Evolutionary conservation across 1,139 yeast genomes (phyloP), one percentile per base, ranked within the genome.

Genomic region (Eremothecium sinecaudum): DNA sequence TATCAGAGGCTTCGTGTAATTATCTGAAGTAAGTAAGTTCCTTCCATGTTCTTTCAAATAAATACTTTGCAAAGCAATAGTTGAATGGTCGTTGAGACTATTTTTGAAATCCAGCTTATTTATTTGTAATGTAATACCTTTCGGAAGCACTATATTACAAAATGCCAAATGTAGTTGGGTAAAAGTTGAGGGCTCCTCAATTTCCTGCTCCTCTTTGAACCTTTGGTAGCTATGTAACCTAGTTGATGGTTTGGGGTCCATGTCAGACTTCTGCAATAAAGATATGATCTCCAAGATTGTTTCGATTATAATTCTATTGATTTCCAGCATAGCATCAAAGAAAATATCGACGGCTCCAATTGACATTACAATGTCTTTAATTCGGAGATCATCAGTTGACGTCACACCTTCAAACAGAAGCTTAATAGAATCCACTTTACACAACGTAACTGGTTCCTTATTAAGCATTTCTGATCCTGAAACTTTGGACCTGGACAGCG

Each of bases 391-490:
- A 8, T 68, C 64, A 1, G 77, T 51, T 1, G 59, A 53, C 17
- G 67, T 61, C 5, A 76, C 47, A 0, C 82, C 82, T 42, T 69
- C 69, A 44, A 77, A 74, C 10, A 64, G 61, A 3, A 73, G 35
- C 2, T 53, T 51, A 7, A 68, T 44, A 12, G 47, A 39, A 46
- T 69, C 66, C 12, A 75, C 49, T 40, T 18, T 11, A n/a, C n/a
- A n/a, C 2, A 50, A 5, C 5, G 50, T 28, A 12, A 41, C 29
- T 7, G 36, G 18, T n/a, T 44, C 48, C 12, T 45, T 31, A 36
- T 24, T 27, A 10, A 14, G 10, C 7, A 18, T 7, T 5, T 41
- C 18, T 33, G 37, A 28, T 20, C 50, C 29, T 8, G 34, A 18
- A 13, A 41, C 36, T 5, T 37, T 39, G 2, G 33, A 27, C 26